Percentiles rank a stretch among this genome's conserved stretches.
phyloP scores from a whole-genome alignment of 192 early-diverging fungal species.

The Backusella tuberculispora region DNA sequence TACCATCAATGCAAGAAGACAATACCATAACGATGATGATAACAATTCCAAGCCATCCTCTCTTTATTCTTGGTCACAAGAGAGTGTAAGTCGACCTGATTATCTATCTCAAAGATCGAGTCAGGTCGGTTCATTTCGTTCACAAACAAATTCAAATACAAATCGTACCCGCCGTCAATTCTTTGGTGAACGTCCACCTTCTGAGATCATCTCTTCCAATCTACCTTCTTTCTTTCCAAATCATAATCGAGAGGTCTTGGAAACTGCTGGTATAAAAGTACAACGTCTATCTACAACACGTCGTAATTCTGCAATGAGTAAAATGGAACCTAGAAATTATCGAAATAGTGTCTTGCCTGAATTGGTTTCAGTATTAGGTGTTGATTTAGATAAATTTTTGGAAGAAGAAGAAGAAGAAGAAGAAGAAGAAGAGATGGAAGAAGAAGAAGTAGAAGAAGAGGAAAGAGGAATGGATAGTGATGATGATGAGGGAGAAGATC shows the following conservation, averaged over 20 bases:
- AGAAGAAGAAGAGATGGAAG: conserved; percentile 36
- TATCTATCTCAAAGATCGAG: background rate
- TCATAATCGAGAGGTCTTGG: conserved; percentile 41
- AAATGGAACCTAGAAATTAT: conserved; percentile 29
- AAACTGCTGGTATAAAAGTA: conserved; percentile 46
- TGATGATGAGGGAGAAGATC: conserved; percentile 10
- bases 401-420: conserved; percentile 36
- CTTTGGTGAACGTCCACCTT: conserved; percentile 94
- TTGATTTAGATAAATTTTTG: conserved; percentile 44
- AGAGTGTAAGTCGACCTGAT: background rate
- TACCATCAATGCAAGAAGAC: conserved; percentile 41
- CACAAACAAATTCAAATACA: background rate
- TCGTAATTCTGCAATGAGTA: conserved; percentile 23
- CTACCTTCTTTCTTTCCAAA: conserved; percentile 93
- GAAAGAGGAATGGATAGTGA: conserved; percentile 38
- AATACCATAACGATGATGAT: conserved; percentile 16
- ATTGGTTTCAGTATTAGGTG: conserved; percentile 40
- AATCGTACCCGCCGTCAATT: conserved; percentile 61
- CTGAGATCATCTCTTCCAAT: conserved; percentile 91
- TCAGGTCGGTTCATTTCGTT: conserved; percentile 2
- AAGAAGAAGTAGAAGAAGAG: conserved; percentile 22
- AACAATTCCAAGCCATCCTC: conserved; percentile 1
- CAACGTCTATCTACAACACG: conserved; percentile 38
- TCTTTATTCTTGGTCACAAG: background rate
- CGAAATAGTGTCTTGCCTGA: conserved; percentile 46